phyloP scores from a whole-genome alignment of 2,329 filamentous ascomycete genomes.

The Trichoderma sp. region DNA sequence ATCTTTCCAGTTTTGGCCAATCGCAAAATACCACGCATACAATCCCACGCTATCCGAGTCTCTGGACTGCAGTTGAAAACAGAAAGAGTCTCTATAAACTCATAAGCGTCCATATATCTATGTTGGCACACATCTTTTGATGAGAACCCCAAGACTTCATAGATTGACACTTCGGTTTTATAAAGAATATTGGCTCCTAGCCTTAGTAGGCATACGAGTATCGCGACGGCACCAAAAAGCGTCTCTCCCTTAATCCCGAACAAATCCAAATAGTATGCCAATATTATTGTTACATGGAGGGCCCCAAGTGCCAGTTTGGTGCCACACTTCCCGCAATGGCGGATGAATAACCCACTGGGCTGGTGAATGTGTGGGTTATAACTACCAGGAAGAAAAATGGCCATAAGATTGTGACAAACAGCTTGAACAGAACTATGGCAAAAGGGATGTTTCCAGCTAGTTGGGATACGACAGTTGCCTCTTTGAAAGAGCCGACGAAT shows the following conservation, averaged over 20 bases:
- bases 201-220: conserved; percentile 3
- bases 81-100: not conserved
- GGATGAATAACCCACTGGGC: not conserved
- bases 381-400: not conserved
- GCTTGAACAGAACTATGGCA: conserved; percentile 14
- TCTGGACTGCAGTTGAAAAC: not conserved
- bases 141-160: not conserved
- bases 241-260: not conserved
- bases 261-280: not conserved
- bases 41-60: not conserved
- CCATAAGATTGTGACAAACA: not conserved
- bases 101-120: not conserved
- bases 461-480: not conserved
- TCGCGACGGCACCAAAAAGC: not conserved
- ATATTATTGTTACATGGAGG: not conserved
- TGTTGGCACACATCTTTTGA: not conserved
- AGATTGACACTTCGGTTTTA: not conserved
- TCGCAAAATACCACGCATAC: not conserved
- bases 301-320: not conserved
- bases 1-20: not conserved
- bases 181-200: not conserved
- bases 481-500: not conserved
- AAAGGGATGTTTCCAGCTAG: not conserved
- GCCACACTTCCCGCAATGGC: not conserved
- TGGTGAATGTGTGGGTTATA: not conserved